Evolutionary conservation across 331 rosid genomes (phyloP), one percentile per base, ranked within the genome.

Genomic region (Erythrophleum ivorense): DNA sequence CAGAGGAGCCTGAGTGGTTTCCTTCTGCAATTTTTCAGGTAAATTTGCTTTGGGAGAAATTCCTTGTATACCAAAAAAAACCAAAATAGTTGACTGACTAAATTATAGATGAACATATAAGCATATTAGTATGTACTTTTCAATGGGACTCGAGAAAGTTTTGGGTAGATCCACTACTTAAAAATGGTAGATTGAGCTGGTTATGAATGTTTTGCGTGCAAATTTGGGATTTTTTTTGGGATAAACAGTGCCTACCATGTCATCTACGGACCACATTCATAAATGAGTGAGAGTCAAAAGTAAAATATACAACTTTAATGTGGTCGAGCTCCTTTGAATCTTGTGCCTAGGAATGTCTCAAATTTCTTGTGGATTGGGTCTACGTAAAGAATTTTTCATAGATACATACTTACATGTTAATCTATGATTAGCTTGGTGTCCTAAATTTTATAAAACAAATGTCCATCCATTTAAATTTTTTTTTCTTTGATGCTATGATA

Each of bases 11-110:
- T 34, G 99, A 93, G 82, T 93, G 94, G 94, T 95, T 95, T 68
- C 97, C 98, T 43, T 93, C 99, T 79, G 90, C 89, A 40, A 86
- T 95, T 69, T 87, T 89, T 89, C 98, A 93, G 94, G 97, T 89
- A 78, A 46, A 24, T 13, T 18, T 40, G 34, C 70, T 14, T 63
- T 63, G 41, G 31, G 46, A 31, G 21, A 34, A 34, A 63, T 15
- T 63, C 43, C 19, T 3, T 31, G 41, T 62, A 3, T 8, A 13
- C n/a, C 41, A 18, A 31, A 6, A 43, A 5, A 7, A 43, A 43
- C 0, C 9, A 36, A 2, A 36, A 24, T 12, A 62, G 41, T 62
- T 13, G 43, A 62, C 2, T 62, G 5, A 36, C 5, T 36, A 2
- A 62, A 14, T 13, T 31, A 14, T 13, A 14, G 48, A 7, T 16